Evolutionary conservation across 352 stramenopile genomes (phyloP).

Genomic region (Phytophthora constricta): DNA sequence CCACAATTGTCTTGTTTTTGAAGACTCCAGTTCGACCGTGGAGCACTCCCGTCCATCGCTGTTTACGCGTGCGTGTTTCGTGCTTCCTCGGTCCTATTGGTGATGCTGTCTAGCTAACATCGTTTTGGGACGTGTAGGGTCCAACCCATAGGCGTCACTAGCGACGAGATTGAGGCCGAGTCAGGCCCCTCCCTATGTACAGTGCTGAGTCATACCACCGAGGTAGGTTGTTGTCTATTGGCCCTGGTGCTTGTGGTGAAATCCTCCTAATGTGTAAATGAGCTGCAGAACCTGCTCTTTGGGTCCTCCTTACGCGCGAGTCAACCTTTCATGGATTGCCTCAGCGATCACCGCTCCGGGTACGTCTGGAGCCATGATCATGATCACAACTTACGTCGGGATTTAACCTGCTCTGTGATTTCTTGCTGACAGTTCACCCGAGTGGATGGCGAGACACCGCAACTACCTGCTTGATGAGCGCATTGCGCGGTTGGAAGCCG

Average conservation of each 20-base stretch:
- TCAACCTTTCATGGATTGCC: conserved; percentile 60
- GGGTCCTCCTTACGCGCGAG: conserved; percentile 56
- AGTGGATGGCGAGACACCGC: conserved; percentile 54
- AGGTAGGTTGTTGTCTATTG: conserved; percentile 31
- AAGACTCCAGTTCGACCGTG: conserved; percentile 64
- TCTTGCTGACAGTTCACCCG: conserved; percentile 35
- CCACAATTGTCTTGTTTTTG: not conserved
- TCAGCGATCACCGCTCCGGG: conserved; percentile 55
- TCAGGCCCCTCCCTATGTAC: conserved; percentile 63
- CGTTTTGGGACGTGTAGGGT: conserved; percentile 36
- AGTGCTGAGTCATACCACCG: conserved; percentile 67
- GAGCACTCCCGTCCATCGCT: conserved; percentile 59
- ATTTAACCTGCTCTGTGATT: not conserved
- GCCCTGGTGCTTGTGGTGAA: not conserved
- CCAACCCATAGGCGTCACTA: conserved; percentile 52
- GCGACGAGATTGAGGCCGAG: conserved; percentile 59
- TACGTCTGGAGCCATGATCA: conserved; percentile 16
- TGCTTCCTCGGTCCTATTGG: not conserved
- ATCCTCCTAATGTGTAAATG: too few species aligned
- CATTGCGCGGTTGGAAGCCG: conserved; percentile 50
- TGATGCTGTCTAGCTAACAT: not conserved
- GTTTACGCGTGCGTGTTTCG: conserved; percentile 59
- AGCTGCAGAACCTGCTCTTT: conserved; percentile 48
- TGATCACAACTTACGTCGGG: not conserved
- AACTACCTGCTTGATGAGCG: conserved; percentile 48